A percentile compares a stretch with the other conserved stretches of the same genome.
Evolutionary conservation across 1,284 basidiomycete genomes (phyloP).

Genomic region (Ustilago lituana): DNA sequence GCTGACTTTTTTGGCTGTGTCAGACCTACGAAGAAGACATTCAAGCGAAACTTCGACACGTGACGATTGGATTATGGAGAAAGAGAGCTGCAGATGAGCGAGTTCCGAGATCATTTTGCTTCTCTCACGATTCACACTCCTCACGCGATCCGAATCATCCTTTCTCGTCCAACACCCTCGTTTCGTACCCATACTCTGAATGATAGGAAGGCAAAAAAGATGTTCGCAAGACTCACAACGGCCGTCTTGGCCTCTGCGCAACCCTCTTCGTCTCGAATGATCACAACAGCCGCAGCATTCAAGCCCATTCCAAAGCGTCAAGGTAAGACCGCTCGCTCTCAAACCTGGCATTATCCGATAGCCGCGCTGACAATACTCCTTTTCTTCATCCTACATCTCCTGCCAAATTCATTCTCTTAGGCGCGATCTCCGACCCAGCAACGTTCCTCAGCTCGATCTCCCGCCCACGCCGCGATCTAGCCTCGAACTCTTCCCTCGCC

Average conservation of each 20-base stretch:
- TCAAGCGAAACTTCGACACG: background rate
- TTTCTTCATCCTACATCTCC: background rate
- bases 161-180: background rate
- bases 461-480: constrained; percentile 75
- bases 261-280: constrained; percentile 14
- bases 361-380: too few species aligned
- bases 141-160: constrained; percentile 8
- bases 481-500: constrained; percentile 50
- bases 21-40: too few species aligned
- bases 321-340: too few species aligned
- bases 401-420: background rate
- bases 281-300: constrained; percentile 19
- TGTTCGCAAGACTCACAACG: constrained; percentile 17
- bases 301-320: constrained; percentile 20
- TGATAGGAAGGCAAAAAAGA: background rate
- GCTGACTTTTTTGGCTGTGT: too few species aligned
- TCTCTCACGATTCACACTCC: constrained; percentile 16
- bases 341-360: too few species aligned
- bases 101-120: constrained; percentile 34
- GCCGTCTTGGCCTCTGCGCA: constrained; percentile 7
- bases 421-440: constrained; percentile 15
- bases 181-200: too few species aligned
- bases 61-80: constrained; percentile 1
- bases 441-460: constrained; percentile 79
- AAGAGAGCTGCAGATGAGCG: constrained; percentile 9